phyloP scores from a whole-genome alignment of 2,329 filamentous ascomycete genomes.

The Fusarium pilosicola region DNA sequence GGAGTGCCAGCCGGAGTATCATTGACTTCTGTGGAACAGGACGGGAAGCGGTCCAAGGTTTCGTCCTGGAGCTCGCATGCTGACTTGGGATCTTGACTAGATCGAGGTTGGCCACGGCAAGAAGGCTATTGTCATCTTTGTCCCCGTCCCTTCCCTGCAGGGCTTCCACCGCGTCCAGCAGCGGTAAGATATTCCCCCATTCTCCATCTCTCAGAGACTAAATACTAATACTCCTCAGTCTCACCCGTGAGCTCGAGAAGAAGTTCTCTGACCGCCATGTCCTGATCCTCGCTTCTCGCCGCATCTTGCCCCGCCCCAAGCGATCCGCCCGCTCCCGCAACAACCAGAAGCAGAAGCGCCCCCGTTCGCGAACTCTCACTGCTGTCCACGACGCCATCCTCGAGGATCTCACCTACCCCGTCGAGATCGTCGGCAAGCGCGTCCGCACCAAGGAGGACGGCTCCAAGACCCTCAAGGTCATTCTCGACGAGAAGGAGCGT shows the following conservation, averaged over 20 bases:
- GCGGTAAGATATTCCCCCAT: constrained; percentile 74
- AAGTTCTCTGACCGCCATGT: constrained; percentile 99
- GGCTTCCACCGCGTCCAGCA: constrained; percentile 99
- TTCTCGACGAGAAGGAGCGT: constrained; percentile 99
- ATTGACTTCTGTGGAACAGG: constrained; percentile 69
- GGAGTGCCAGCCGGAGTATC: constrained; percentile 49
- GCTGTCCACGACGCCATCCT: constrained; percentile 99
- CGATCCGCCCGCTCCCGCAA: constrained; percentile 96
- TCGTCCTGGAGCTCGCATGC: constrained; percentile 79
- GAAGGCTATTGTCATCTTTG: constrained; percentile 99
- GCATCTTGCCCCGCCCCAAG: constrained; percentile 98
- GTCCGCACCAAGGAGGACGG: constrained; percentile 98
- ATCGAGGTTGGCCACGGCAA: constrained; percentile 99
- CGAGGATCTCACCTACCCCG: constrained; percentile 97
- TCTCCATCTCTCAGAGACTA: fast-evolving
- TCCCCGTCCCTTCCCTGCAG: constrained; percentile 97
- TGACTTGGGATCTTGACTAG: constrained; percentile 78
- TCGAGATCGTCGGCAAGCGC: constrained; percentile 99
- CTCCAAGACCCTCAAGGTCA: constrained; percentile 97
- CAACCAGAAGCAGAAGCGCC: constrained; percentile 98
- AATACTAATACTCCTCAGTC: constrained; percentile 63
- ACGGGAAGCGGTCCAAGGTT: constrained; percentile 80
- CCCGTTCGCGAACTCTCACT: constrained; percentile 95
- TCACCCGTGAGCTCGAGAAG: constrained; percentile 99
- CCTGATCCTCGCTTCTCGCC: constrained; percentile 97